Evolutionary conservation across 495 filamentous ascomycete genomes (phyloP), one percentile per base, ranked within the genome.

Genomic region (Trichoderma virens): DNA sequence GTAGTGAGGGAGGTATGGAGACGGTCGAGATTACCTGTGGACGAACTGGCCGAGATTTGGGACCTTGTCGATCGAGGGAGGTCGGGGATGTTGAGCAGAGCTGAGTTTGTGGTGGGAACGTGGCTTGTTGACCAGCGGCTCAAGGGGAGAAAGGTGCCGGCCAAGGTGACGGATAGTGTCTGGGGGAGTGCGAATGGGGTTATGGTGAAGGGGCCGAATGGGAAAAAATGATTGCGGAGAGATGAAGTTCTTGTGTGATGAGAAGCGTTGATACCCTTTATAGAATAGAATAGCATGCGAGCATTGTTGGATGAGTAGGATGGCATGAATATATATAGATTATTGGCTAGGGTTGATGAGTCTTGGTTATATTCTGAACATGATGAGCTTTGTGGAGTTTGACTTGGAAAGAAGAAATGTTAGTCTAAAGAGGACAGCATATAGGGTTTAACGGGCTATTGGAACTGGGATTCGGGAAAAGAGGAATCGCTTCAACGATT

Each of bases 101-200:
- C 91, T 43, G 92, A 97, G 80, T 97, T 97, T 74, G 89, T 97
- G 34, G 92, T 97, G 45, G 94, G 94, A 14, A 86, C 93, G 82
- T 98, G 94, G 94, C 79, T 98, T 59, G 86, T 98, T 63, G 94
- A 98, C 74, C 91, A 96, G 76, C 79, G 87, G 67, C 76, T 98
- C 41, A 90, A 90, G 71, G 94, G 94, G 1, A 82, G 91, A 62
- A 98, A 97, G 78, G 79, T 97, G 38, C 94, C 94, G 0, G 75
- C 82, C 5, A 85, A 83, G 69, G 89, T 97, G 7, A 80, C 84
- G 18, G 86, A 89, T 61, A 94, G 89, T 70, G 90, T 97, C 0
- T 98, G 93, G 95, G 83, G 79, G 31, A 95, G 91, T 69, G 93
- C 92, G 9, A 84, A 84, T 65, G 81, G 83, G 28, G 72, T 87